Conservation (phyloP, 306 rosid genomes). For the Dryas drummondii region DNA sequence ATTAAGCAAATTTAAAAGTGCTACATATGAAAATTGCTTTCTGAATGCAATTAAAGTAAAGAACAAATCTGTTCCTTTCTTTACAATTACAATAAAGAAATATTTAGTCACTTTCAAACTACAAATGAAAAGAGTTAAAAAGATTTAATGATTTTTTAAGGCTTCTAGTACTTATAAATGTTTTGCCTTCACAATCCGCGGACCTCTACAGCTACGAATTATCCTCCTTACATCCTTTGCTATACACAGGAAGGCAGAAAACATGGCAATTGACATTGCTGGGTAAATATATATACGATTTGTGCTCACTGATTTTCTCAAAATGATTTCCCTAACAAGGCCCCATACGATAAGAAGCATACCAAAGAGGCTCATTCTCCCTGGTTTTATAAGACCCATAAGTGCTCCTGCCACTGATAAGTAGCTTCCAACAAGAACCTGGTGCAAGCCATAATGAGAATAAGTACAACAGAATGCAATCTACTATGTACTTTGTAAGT, state of each 20-base stretch:
- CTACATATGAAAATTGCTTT: background rate
- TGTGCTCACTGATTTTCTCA: conserved; percentile 36
- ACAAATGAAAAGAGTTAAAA: background rate
- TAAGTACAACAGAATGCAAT: background rate
- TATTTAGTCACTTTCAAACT: background rate
- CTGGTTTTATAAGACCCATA: conserved; percentile 54
- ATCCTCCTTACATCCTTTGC: conserved; percentile 76
- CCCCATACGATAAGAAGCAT: conserved; percentile 71
- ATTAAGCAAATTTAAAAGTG: background rate
- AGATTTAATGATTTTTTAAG: background rate
- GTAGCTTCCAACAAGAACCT: conserved; percentile 89
- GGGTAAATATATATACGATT: conserved; percentile 43
- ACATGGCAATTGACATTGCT: conserved; percentile 51
- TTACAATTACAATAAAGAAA: background rate
- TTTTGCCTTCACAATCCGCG: conserved; percentile 31
- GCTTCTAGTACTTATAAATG: conserved; percentile 21
- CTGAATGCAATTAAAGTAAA: background rate
- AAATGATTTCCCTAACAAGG: conserved; percentile 48
- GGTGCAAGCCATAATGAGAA: conserved; percentile 31
- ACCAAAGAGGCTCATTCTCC: conserved; percentile 71
- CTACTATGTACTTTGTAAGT: background rate
- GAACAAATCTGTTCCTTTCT: background rate
- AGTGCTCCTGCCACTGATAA: conserved; percentile 75
- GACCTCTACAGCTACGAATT: conserved; percentile 43
- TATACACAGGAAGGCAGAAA: conserved; percentile 65